phyloP scores from a whole-genome alignment of 2,329 filamentous ascomycete species.

The Talaromyces sp. region DNA sequence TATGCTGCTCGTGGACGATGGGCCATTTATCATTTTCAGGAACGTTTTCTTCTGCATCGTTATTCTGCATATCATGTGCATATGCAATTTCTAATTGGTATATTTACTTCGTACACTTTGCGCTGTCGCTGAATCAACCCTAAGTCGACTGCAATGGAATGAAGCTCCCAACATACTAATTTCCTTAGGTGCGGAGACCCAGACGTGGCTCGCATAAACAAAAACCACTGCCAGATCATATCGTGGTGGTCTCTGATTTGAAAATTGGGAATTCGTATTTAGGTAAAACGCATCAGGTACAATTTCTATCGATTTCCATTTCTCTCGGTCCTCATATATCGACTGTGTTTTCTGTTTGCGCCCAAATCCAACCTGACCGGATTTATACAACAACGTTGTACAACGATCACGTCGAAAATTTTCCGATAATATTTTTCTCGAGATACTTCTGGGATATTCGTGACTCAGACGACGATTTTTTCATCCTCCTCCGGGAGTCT shows the following conservation, averaged over 20 bases:
- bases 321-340: neutral
- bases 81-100: neutral
- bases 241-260: constrained; percentile 11
- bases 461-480: neutral
- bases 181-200: constrained; percentile 7
- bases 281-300: neutral
- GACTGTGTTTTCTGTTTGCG: neutral
- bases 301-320: neutral
- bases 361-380: neutral
- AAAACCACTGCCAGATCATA: neutral
- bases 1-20: neutral
- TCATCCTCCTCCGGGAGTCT: neutral
- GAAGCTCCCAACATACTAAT: neutral
- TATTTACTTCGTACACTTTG: neutral
- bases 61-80: neutral
- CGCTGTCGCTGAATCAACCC: too few relatives aligned
- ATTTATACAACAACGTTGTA: neutral
- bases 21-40: too few relatives aligned
- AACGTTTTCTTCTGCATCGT: neutral
- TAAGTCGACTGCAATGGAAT: neutral
- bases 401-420: neutral
- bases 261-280: neutral
- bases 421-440: neutral
- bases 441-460: neutral
- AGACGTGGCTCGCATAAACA: constrained; percentile 12